phyloP scores from a whole-genome alignment of 345 rosid genomes.

The Turritis glabra region DNA sequence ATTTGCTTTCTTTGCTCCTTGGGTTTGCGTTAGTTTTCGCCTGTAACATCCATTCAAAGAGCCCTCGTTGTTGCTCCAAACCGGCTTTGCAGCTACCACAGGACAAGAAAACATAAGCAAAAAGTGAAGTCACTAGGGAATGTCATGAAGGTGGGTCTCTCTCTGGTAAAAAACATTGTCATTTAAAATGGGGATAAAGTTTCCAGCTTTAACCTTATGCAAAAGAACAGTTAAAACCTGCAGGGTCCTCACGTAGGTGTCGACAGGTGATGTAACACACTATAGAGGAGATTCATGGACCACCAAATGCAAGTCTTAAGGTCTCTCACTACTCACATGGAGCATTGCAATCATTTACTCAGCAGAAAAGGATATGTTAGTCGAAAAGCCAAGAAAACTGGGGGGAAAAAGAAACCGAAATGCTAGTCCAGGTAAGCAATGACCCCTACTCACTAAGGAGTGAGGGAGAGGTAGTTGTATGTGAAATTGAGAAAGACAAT shows the following conservation, averaged over 20 bases:
- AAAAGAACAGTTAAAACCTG: constrained; percentile 18
- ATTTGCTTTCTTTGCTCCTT: background rate
- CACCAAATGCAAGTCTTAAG: constrained; percentile 25
- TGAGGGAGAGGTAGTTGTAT: constrained; percentile 1
- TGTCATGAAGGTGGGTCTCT: constrained; percentile 18
- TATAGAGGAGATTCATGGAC: constrained; percentile 17
- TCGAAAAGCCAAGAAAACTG: background rate
- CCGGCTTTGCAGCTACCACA: background rate
- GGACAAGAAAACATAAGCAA: constrained; percentile 10
- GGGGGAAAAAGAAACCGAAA: background rate
- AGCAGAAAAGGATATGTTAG: constrained; percentile 1
- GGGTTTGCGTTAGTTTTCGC: background rate
- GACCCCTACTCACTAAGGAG: constrained; percentile 10
- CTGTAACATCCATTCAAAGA: background rate
- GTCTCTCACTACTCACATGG: constrained; percentile 8
- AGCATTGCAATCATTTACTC: constrained; percentile 11
- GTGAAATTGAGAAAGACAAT: constrained; percentile 14
- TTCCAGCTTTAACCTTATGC: constrained; percentile 13
- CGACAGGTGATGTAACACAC: constrained; percentile 8
- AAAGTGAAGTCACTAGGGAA: background rate
- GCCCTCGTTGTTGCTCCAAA: constrained; percentile 3
- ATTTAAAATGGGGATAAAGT: constrained; percentile 3
- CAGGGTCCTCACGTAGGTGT: constrained; percentile 31
- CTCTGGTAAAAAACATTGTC: background rate
- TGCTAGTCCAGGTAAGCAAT: background rate